These are phyloP conservation scores for Sphagnum contortum DNA, from an alignment of 225 moss, liverwort and hornwort genomes.

Conservation along the genomic window DNA sequence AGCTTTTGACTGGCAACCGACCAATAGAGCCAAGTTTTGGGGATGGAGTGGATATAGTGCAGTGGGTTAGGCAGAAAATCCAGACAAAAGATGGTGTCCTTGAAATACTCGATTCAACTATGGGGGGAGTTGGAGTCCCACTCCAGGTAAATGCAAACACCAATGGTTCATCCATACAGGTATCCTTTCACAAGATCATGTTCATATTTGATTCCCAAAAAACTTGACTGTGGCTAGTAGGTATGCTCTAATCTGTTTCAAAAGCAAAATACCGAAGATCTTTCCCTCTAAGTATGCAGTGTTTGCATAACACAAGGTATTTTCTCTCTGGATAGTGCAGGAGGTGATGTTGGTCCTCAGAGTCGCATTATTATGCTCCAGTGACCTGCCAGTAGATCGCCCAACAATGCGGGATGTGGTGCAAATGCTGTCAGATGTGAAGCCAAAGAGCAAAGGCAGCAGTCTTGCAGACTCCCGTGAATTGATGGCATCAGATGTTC, in stretches of 20 bases:
- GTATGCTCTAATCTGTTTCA: too few relatives aligned
- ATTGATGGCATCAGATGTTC: neutral
- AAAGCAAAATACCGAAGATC: too few relatives aligned
- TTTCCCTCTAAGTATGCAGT: neutral
- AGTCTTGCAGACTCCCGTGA: slow-evolving; percentile 28
- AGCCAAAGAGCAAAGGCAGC: slow-evolving; percentile 35
- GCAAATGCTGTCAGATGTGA: slow-evolving; percentile 77
- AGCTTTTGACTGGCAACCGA: slow-evolving; percentile 91
- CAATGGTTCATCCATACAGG: neutral
- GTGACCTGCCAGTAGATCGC: slow-evolving; percentile 79
- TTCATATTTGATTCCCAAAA: neutral
- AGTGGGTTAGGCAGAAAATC: slow-evolving; percentile 87
- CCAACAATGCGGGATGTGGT: slow-evolving; percentile 94
- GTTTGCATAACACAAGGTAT: too few relatives aligned
- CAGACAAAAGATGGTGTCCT: slow-evolving; percentile 73
- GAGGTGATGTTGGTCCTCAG: slow-evolving; percentile 85
- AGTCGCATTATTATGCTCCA: slow-evolving; percentile 80
- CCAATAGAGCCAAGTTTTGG: slow-evolving; percentile 88
- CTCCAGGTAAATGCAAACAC: slow-evolving; percentile 36
- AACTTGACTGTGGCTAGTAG: too few relatives aligned
- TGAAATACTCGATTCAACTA: slow-evolving; percentile 58
- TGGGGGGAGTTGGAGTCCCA: slow-evolving; percentile 51
- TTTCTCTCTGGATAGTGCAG: slow-evolving; percentile 6
- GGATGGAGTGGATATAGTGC: slow-evolving; percentile 87
- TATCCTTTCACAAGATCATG: neutral